Base-by-base conservation (phyloP, 441 rosid species). In the Pelargonium australe region DNA sequence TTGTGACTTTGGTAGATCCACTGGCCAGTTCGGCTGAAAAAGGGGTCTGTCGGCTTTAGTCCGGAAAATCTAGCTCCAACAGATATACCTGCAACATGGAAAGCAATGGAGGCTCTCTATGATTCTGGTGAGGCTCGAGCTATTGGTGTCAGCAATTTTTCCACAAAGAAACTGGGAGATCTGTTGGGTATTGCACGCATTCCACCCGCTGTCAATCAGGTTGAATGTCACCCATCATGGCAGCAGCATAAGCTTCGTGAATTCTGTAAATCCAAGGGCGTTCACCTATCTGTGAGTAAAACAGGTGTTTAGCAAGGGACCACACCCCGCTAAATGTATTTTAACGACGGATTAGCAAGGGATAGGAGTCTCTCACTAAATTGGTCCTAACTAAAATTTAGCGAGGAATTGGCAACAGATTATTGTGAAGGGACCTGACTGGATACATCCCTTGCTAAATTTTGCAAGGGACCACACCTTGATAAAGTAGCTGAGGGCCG, bases 121-220 rank as follows among this genome's bases (percentile, higher is more conserved):
- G 85, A 86, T 71, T 82, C 89, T 64, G 87, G 96, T 40, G 90
- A 87, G 82, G 83, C 87, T 73, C 78, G 78, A 31, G 98, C 93
- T 0, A 81, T 86, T 66, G 96, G 98, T 16, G 92, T 90, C 37
- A 88, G 98, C 74, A 92, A 90, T 74, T 90, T 90, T 80, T 90
- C 96, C 5, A 68, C 84, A 1, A 88, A 86, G 85, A 90, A 92
- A 78, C 75, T 92, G 16, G 69, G 61, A 10, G 90, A 84, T 81
- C 77, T 92, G 82, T 72, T 90, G 67, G 85, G 76, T 19, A 81
- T 83, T 60, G 95, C 92, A 0, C 82, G 79, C 4, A 77, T 92
- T 65, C 84, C 85, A 67, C 98, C 96, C 0, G 92, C 94, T 37
- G 94, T 92, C 53, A 76, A 81, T 75, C 96, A 90, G 84, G 63